These are phyloP conservation scores for Corylus americana DNA, from an alignment of 306 rosid genomes.

Conservation along the genomic window DNA sequence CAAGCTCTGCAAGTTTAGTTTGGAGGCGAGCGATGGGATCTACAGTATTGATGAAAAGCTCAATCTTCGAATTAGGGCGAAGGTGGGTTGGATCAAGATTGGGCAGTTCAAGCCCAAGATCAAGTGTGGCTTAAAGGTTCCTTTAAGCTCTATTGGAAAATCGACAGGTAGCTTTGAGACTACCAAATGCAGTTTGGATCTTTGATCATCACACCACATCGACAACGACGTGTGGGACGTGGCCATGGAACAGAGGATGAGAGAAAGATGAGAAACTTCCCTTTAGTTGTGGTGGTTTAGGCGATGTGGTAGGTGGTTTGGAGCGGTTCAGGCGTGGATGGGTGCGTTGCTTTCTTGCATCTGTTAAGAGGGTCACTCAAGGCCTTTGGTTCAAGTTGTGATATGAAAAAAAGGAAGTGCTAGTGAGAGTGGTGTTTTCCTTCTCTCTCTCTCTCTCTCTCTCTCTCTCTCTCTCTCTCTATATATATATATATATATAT, in stretches of 20 bases:
- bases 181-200: conserved; percentile 38
- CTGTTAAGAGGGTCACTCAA: not conserved
- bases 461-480: not conserved
- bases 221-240: too few relatives aligned
- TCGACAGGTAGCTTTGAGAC: conserved; percentile 18
- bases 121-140: conserved; percentile 43
- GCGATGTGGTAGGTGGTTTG: too few relatives aligned
- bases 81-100: conserved; percentile 34
- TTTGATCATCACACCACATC: conserved; percentile 8
- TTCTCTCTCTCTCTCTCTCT: not conserved
- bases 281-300: too few relatives aligned
- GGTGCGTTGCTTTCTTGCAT: too few relatives aligned
- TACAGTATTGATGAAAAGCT: conserved; percentile 45
- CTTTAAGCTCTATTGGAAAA: conserved; percentile 33
- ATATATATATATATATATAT: not conserved
- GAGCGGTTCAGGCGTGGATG: too few relatives aligned
- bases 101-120: conserved; percentile 45
- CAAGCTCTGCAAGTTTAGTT: conserved; percentile 10
- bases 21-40: conserved; percentile 32
- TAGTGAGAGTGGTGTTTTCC: not conserved
- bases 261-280: too few relatives aligned
- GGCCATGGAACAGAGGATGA: too few relatives aligned
- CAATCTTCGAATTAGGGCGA: conserved; percentile 34
- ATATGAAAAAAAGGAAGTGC: not conserved
- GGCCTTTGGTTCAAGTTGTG: not conserved